Percentiles rank a stretch among this genome's conserved stretches.
Conservation (phyloP, 352 stramenopile species). For the Pythium phragmiticola region DNA sequence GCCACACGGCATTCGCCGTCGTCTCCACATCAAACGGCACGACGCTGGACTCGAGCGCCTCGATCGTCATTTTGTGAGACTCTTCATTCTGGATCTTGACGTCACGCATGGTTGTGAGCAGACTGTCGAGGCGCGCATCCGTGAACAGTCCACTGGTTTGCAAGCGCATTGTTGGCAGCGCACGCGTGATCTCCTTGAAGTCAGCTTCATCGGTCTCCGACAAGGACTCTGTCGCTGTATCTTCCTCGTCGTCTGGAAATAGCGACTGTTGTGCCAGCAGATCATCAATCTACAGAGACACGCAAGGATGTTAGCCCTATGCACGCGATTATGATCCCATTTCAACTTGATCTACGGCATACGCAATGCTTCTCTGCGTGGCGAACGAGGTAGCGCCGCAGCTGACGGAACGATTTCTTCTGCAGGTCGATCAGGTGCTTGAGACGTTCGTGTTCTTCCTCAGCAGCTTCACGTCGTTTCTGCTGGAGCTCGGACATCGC, state of each 20-base stretch:
- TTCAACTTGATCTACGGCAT: too few relatives aligned
- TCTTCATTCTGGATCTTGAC: constrained; percentile 14
- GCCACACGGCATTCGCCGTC: constrained; percentile 15
- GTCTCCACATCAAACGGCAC: constrained; percentile 15
- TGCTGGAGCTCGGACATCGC: constrained; percentile 11
- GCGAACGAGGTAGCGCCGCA: constrained; percentile 7
- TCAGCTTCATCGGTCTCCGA: background rate
- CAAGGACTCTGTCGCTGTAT: constrained; percentile 3
- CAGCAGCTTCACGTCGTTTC: constrained; percentile 12
- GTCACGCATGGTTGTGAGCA: constrained; percentile 4
- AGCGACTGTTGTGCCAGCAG: background rate
- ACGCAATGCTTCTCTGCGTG: constrained; percentile 10
- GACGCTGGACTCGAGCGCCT: constrained; percentile 15
- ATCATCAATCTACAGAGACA: background rate
- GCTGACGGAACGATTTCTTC: constrained; percentile 14
- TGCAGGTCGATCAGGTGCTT: constrained; percentile 9
- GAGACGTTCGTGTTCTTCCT: constrained; percentile 9
- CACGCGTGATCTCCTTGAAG: constrained; percentile 12
- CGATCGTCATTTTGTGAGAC: constrained; percentile 11
- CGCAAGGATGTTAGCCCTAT: too few relatives aligned
- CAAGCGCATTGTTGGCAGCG: constrained; percentile 10
- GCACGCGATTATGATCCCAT: too few relatives aligned
- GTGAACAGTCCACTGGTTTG: constrained; percentile 13
- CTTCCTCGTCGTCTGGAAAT: constrained; percentile 5
- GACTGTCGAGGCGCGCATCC: constrained; percentile 6